These are phyloP conservation scores for Protomyces inundatus DNA, from an alignment of 1,139 yeast species.

Conservation along the genomic window DNA sequence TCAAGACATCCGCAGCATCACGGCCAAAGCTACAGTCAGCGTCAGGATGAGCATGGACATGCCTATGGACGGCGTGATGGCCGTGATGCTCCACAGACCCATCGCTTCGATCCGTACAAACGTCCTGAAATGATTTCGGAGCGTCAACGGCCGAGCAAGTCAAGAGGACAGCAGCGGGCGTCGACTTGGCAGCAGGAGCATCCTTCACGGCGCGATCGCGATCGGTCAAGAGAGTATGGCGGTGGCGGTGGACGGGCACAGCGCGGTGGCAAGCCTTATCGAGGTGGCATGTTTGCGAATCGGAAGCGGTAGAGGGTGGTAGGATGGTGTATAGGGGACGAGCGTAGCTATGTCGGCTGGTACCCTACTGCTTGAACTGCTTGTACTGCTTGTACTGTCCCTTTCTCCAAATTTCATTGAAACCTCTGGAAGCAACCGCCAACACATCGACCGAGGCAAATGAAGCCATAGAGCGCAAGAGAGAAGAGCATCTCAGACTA, in stretches of 20 bases:
- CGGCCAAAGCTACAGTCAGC: not conserved
- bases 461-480: no score
- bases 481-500: no score
- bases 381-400: no score
- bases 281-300: conserved; percentile 5
- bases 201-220: not conserved
- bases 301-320: not conserved
- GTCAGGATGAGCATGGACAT: not conserved
- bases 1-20: not conserved
- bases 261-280: conserved; percentile 19
- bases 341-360: no score
- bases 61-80: conserved; percentile 2
- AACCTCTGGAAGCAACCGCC: no score
- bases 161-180: not conserved
- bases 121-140: conserved; percentile 8
- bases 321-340: no score
- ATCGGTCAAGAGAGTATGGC: not conserved
- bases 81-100: conserved; percentile 7
- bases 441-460: no score
- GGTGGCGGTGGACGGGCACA: not conserved
- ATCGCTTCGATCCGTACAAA: conserved; percentile 4
- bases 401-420: no score
- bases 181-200: no score
- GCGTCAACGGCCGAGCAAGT: not conserved
- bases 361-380: no score